These are phyloP conservation scores for Pleurotus giganteus DNA, from an alignment of 768 basidiomycete genomes.

Conservation along the genomic window DNA sequence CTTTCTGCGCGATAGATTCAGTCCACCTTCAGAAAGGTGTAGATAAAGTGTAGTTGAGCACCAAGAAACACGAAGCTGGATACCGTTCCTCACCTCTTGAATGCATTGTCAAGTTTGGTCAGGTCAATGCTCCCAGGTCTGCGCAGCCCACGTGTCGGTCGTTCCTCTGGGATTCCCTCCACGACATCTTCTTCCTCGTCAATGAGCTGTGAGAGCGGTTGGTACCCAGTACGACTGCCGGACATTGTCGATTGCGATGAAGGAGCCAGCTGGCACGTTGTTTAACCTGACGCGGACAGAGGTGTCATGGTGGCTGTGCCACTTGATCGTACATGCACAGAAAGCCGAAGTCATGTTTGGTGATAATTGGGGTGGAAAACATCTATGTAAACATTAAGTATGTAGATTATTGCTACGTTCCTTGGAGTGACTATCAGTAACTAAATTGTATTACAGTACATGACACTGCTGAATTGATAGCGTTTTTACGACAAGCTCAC, in stretches of 20 bases:
- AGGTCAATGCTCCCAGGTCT: constrained; percentile 72
- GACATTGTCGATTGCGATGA: not conserved
- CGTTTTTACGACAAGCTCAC: no score
- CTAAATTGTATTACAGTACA: no score
- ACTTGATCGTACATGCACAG: not conserved
- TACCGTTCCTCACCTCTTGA: constrained; percentile 69
- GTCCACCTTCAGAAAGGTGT: constrained; percentile 60
- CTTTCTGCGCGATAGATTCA: constrained; percentile 80
- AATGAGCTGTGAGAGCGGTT: constrained; percentile 39
- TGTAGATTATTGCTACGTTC: no score
- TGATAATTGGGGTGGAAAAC: no score
- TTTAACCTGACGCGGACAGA: not conserved
- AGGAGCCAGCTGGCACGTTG: constrained; percentile 2
- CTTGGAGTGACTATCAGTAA: no score
- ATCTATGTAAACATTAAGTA: no score
- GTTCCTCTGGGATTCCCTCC: constrained; percentile 23
- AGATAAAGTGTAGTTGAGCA: constrained; percentile 1
- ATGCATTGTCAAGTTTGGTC: constrained; percentile 75
- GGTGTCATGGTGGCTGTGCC: constrained; percentile 13
- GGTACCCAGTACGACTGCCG: constrained; percentile 42
- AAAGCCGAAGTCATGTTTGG: not conserved
- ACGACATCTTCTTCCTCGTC: constrained; percentile 41
- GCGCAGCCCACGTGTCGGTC: constrained; percentile 28
- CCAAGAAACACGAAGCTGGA: not conserved
- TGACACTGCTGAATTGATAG: no score